Evolutionary conservation across 2,329 filamentous ascomycete species (phyloP), one percentile per base, ranked within the genome.

Genomic region (Cercospora sp.): DNA sequence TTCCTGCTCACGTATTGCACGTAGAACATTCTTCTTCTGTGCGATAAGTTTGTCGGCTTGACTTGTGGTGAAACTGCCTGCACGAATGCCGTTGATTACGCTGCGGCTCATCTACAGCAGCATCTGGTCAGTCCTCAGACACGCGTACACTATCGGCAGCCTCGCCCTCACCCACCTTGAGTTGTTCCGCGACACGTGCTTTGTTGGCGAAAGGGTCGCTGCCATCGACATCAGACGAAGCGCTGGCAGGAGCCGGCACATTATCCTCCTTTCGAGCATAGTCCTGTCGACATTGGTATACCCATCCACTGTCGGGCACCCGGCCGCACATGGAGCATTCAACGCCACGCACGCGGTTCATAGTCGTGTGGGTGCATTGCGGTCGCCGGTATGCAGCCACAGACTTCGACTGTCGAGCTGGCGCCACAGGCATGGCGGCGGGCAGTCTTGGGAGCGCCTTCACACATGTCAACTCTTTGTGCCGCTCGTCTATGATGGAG

Each of bases 271-370:
- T 69, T 9, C 61, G 63, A n/a, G 72, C 66, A 16, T 70, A 37
- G 69, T 93, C 91, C 76, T 91, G 87, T 12, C 84, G 86, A 78
- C 92, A 95, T 68, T 85, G 83, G 78, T 92, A 95, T 24, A 95
- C 80, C 87, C 90, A 95, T 28, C 91, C 90, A 63, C 89, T 83
- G 16, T 83, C 79, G 0, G 89, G 86, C 1, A 79, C 78, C 49
- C 80, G 80, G 45, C 81, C 80, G 74, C 92, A 95, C 26, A 83
- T 75, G 7, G 84, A 79, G 79, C 92, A 95, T 18, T 77, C 75
- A 30, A 82, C 76, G 37, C 85, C 85, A 73, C 89, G 91, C 55
- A 92, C 78, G 30, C 90, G 87, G 9, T 87, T 86, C 85, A 93
- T 89, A 65, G 85, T 88, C 57, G 88, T 80, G 75, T 94, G 91